These are phyloP conservation scores for Eutypella sp. DNA, from an alignment of 2,329 filamentous ascomycete genomes.

Conservation along the genomic window DNA sequence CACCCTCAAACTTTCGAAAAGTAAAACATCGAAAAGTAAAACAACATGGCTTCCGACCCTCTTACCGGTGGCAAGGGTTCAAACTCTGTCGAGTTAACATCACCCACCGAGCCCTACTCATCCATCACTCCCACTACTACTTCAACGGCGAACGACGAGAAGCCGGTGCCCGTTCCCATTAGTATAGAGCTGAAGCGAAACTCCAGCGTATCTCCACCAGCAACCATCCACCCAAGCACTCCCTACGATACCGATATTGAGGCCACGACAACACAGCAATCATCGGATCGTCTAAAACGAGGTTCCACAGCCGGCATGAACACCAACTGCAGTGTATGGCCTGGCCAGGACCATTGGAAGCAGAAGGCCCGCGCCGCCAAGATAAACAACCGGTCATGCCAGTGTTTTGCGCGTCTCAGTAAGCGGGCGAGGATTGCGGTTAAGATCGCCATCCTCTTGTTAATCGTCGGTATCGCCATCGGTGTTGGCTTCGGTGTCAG, in stretches of 20 bases:
- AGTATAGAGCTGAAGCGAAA: conserved; percentile 25
- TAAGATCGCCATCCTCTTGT: conserved; percentile 48
- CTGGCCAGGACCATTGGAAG: conserved; percentile 55
- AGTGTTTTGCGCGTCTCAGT: conserved; percentile 48
- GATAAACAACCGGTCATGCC: conserved; percentile 44
- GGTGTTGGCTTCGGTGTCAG: conserved; percentile 56
- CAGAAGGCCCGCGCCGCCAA: conserved; percentile 54
- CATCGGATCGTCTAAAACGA: conserved; percentile 31
- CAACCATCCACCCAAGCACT: conserved; percentile 37
- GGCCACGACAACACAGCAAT: conserved; percentile 40
- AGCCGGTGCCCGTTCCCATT: conserved; percentile 15
- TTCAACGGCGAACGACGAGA: conserved; percentile 9
- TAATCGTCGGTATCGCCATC: conserved; percentile 50
- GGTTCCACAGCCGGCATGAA: conserved; percentile 27
- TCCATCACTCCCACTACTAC: conserved; percentile 6
- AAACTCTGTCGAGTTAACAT: conserved; percentile 12
- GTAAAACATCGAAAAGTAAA: too few species aligned
- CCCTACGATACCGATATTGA: conserved; percentile 57
- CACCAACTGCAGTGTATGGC: conserved; percentile 54
- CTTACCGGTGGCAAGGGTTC: conserved; percentile 2
- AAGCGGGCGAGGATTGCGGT: conserved; percentile 48
- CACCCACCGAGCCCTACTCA: conserved; percentile 14
- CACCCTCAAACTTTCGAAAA: background rate
- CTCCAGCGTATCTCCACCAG: conserved; percentile 40
- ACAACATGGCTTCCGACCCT: conserved; percentile 4